Evolutionary conservation across 257 asterid species (phyloP).

Genomic region (Mentha longifolia): DNA sequence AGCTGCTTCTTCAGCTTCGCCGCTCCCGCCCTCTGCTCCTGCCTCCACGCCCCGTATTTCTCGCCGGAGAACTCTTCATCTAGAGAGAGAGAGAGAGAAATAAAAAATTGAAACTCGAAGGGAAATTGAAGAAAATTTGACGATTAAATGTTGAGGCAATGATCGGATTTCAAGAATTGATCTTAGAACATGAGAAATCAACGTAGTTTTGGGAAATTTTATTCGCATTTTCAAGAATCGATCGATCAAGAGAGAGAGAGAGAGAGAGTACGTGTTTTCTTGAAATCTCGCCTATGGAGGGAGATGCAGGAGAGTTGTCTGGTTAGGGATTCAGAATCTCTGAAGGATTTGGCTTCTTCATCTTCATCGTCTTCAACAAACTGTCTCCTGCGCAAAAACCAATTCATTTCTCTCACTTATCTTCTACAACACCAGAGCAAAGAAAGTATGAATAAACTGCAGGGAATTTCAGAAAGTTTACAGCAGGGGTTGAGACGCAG

Average conservation of each 20-base stretch:
- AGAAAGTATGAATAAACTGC: not conserved
- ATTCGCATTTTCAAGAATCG: slow-evolving; percentile 8
- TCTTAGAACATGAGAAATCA: not conserved
- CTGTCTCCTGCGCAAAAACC: slow-evolving; percentile 46
- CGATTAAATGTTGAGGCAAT: not conserved
- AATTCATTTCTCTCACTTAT: not conserved
- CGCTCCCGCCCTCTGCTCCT: slow-evolving; percentile 64
- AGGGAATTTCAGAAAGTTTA: slow-evolving; percentile 20
- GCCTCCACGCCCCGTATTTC: slow-evolving; percentile 67
- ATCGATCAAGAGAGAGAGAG: not conserved
- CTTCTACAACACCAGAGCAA: not conserved
- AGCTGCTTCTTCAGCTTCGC: slow-evolving; percentile 75
- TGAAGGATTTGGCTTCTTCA: slow-evolving; percentile 31
- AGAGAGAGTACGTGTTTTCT: slow-evolving; percentile 46
- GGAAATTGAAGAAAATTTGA: slow-evolving; percentile 15
- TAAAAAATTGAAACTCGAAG: not conserved
- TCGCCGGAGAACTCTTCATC: slow-evolving; percentile 55
- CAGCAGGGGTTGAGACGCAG: slow-evolving; percentile 65
- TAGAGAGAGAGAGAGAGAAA: not conserved
- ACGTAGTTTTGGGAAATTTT: not conserved
- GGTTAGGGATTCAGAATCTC: slow-evolving; percentile 36
- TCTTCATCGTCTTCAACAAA: slow-evolving; percentile 40
- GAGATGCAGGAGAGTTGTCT: slow-evolving; percentile 50
- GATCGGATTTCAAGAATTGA: not conserved
- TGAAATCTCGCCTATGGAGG: slow-evolving; percentile 44